Evolutionary conservation across 768 basidiomycete genomes (phyloP), one percentile per base, ranked within the genome.

Genomic region (Hypholoma sublateritium): DNA sequence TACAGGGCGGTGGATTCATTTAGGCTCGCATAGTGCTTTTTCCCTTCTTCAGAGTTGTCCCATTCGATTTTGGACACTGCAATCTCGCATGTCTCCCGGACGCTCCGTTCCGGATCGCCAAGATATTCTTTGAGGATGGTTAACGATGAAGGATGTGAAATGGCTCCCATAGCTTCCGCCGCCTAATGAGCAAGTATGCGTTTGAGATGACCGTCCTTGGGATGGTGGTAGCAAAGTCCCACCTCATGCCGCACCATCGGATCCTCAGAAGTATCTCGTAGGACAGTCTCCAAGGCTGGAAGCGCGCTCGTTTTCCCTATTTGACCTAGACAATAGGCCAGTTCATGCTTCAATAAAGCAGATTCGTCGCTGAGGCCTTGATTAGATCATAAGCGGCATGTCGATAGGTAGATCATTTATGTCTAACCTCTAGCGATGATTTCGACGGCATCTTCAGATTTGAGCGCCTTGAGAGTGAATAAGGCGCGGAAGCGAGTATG

Each of bases 241-340:
- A 91, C 93, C 82, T 99, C 97, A 74, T 99, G 97, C 53, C 97
- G 80, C 59, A 98, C 97, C 97, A 99, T 99, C 0, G 93, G 88
- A 70, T 96, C 90, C 69, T 95, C 88, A 16, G 77, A 67, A 39
- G 70, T 67, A 66, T 94, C 78, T 59, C 81, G 77, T 36, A 99
- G 80, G 4, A 95, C 91, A 2, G 76, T 71, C 68, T 92, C 89
- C 4, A 99, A 84, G 16, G 82, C 80, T 5, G 93, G 88, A 11
- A 98, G 76, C 0, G 96, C 97, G 2, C 79, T 76, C 0, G 75
- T 65, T 32, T 80, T 80, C 63, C 87, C 87, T 73, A 95, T 89
- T 73, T 99, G 97, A 0, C 97, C 97, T 3, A 99, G 81, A 66
- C 94, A 95, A 70, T 98, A 99, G 1, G 97, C 97, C 2, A 99